Conservation (phyloP, 1,139 yeast genomes). For the Sporopachydermia cereana region DNA sequence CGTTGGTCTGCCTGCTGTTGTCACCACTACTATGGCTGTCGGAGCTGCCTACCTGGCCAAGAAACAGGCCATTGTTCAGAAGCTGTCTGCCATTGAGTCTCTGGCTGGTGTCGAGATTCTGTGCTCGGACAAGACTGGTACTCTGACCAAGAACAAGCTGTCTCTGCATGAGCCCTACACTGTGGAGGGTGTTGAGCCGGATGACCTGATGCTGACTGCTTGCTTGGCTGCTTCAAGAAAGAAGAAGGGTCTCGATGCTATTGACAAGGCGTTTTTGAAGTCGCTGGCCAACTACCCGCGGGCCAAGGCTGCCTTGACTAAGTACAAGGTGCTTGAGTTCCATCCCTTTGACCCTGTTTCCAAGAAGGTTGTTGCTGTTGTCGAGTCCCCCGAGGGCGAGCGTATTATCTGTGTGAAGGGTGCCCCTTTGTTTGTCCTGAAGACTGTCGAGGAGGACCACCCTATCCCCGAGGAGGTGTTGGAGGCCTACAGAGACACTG, state of each 20-base stretch:
- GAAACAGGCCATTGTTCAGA: constrained; percentile 97
- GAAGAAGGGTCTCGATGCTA: constrained; percentile 98
- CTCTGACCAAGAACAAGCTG: constrained; percentile 93
- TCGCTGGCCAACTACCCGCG: constrained; percentile 56
- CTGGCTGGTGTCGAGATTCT: constrained; percentile 98
- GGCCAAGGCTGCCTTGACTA: constrained; percentile 50
- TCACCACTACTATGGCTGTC: constrained; percentile 99
- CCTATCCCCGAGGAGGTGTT: constrained; percentile 52
- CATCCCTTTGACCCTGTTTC: constrained; percentile 66
- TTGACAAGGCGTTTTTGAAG: constrained; percentile 94
- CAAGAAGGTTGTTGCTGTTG: constrained; percentile 59
- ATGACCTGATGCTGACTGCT: constrained; percentile 95
- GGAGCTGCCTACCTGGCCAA: constrained; percentile 99
- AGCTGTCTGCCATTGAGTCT: constrained; percentile 95
- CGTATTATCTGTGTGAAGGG: constrained; percentile 60
- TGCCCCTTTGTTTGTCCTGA: constrained; percentile 60
- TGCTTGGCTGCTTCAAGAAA: constrained; percentile 97
- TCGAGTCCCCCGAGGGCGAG: constrained; percentile 58
- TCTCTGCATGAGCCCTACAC: constrained; percentile 98
- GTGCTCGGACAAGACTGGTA: constrained; percentile 99
- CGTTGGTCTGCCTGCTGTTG: constrained; percentile 99
- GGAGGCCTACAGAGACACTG: constrained; percentile 57
- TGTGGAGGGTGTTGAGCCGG: constrained; percentile 97
- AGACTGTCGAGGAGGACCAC: constrained; percentile 61
- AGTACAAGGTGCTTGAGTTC: constrained; percentile 56